Evolutionary conservation across 495 filamentous ascomycete species (phyloP), one percentile per base, ranked within the genome.

Genomic region (Niebla homalea): DNA sequence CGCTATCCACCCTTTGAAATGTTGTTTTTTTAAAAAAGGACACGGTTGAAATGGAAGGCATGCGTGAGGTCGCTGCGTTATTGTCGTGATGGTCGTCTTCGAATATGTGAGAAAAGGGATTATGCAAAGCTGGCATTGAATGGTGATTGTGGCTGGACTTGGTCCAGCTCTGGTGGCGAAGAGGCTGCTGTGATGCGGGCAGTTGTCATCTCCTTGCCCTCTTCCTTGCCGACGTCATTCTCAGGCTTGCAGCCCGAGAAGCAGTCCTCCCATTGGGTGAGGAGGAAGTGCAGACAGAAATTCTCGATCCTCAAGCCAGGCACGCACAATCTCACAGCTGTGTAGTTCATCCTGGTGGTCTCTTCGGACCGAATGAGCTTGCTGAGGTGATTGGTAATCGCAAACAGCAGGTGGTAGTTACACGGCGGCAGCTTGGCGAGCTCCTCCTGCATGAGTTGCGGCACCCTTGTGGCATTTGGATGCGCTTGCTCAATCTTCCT

Each of bases 231-330:
- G 54, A 72, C 87, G 50, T 80, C 78, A 51, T 84, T 82, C 61
- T 95, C 89, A n/a, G 83, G 93, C 73, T 79, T 87, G 70, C 89
- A 95, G 2, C 89, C 89, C 60, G 90, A 87, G 88, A 88, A 95
- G 69, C 89, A 95, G 43, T 89, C 81, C 53, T 84, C 77, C 89
- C 89, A 95, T 63, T 95, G 81, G 58, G 84, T 83, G 29, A 95
- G 86, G 26, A 95, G 72, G 59, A 90, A 94, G 45, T 87, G 81
- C 73, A 95, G 94, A 67, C 85, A 90, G 60, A 85, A 89, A 4
- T 78, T 74, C 62, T 94, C 88, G 39, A 95, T 89, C 58, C 86
- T 89, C 75, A 95, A 83, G 65, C 85, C 92, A 4, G 89, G 89
- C 69, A 92, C 86, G 70, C 89, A 95, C 54, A 94, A 89, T 67